Evolutionary conservation across 192 early-diverging fungal species (phyloP).

Genomic region (Mortierella antarctica): DNA sequence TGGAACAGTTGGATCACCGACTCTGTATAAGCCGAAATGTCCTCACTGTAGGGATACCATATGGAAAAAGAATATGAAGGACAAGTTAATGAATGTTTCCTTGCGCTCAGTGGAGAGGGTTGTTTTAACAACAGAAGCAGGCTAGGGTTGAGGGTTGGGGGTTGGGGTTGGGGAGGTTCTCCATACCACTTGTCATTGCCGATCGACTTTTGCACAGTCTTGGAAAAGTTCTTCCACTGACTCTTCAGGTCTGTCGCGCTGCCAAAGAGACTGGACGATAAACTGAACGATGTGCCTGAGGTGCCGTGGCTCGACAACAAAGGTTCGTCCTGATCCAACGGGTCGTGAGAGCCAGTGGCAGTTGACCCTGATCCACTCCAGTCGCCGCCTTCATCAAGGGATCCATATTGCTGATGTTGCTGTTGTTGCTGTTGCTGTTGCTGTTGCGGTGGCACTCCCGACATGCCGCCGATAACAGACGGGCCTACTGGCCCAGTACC

Average conservation of each 20-base stretch:
- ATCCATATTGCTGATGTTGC: not conserved
- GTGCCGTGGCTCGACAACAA: too few relatives aligned
- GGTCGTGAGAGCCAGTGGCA: too few relatives aligned
- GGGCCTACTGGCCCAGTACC: not conserved
- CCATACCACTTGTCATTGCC: conserved; percentile 37
- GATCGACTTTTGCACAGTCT: conserved; percentile 44
- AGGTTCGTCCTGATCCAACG: too few relatives aligned
- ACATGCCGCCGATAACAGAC: not conserved
- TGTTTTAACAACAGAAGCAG: too few relatives aligned
- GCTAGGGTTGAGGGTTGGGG: too few relatives aligned
- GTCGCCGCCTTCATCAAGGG: too few relatives aligned
- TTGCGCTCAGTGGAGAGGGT: too few relatives aligned
- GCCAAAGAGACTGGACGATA: not conserved
- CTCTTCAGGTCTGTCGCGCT: conserved; percentile 19
- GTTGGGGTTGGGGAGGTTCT: too few relatives aligned
- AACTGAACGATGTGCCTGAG: too few relatives aligned
- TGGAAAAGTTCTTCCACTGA: conserved; percentile 43
- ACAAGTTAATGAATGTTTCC: not conserved
- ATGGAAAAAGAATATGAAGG: not conserved
- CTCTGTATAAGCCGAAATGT: conserved; percentile 34
- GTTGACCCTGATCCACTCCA: too few relatives aligned
- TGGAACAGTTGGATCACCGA: conserved; percentile 25
- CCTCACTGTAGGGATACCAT: conserved; percentile 18
- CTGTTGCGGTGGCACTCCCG: not conserved
- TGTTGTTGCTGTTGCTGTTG: not conserved